Evolutionary conservation across 108 stramenopile genomes (phyloP).

Genomic region (Aurantiochytrium sp.): DNA sequence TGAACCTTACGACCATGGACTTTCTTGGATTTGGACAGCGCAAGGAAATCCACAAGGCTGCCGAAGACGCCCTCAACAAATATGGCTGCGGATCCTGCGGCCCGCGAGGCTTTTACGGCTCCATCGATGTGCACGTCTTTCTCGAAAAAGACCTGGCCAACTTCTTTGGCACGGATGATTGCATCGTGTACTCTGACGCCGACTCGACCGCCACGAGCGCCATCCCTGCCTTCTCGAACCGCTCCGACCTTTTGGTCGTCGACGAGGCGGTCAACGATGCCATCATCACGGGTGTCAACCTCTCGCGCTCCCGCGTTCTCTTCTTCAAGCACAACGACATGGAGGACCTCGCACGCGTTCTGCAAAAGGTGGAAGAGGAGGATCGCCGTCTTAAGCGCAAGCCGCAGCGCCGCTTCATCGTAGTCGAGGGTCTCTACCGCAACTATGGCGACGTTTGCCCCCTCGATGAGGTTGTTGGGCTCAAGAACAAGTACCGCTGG

Average conservation of each 20-base stretch:
- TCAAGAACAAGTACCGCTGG: slow-evolving; percentile 82
- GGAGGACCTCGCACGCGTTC: slow-evolving; percentile 79
- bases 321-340: slow-evolving; percentile 94
- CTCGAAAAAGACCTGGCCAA: slow-evolving; percentile 68
- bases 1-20: slow-evolving; percentile 68
- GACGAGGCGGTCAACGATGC: slow-evolving; percentile 85
- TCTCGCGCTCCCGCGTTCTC: slow-evolving; percentile 76
- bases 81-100: slow-evolving; percentile 97
- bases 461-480: slow-evolving; percentile 68
- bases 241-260: slow-evolving; percentile 85
- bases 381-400: slow-evolving; percentile 55
- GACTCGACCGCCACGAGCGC: slow-evolving; percentile 54
- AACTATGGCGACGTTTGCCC: slow-evolving; percentile 84
- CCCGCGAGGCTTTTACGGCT: slow-evolving; percentile 99
- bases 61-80: slow-evolving; percentile 50
- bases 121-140: slow-evolving; percentile 84
- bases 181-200: slow-evolving; percentile 93
- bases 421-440: slow-evolving; percentile 90
- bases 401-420: slow-evolving; percentile 89
- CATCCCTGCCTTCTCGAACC: slow-evolving; percentile 94
- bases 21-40: slow-evolving; percentile 41
- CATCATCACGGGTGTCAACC: slow-evolving; percentile 72
- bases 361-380: slow-evolving; percentile 60
- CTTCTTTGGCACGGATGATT: slow-evolving; percentile 77
- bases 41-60: slow-evolving; percentile 51